Conservation (phyloP, 805 yeast species). For the Saccharomycopsis selenospora region DNA sequence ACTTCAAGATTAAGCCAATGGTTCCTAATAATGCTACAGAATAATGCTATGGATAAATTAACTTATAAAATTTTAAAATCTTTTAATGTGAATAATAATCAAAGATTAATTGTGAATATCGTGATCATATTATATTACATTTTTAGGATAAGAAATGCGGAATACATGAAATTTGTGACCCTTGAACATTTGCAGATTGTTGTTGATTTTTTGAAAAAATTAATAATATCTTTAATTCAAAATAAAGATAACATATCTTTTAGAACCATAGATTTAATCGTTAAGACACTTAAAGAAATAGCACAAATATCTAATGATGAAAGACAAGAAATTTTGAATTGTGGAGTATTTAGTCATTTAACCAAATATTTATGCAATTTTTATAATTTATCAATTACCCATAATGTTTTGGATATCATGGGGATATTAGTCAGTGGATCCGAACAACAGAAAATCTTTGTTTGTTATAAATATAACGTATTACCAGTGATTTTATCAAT, state of each 20-base stretch:
- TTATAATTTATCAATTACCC: background rate
- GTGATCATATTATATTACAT: background rate
- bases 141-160: background rate
- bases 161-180: background rate
- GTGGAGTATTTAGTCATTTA: constrained; percentile 10
- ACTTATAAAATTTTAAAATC: background rate
- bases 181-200: background rate
- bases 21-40: constrained; percentile 27
- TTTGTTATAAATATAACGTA: constrained; percentile 17
- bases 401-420: background rate
- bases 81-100: background rate
- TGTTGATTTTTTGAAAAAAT: constrained; percentile 10
- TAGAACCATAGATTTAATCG: constrained; percentile 12
- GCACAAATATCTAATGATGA: constrained; percentile 11
- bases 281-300: constrained; percentile 9
- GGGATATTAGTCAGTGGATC: background rate
- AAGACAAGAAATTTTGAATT: constrained; percentile 12
- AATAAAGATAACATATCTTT: constrained; percentile 12
- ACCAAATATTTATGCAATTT: background rate
- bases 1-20: constrained; percentile 31
- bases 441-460: constrained; percentile 12
- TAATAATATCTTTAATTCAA: constrained; percentile 6
- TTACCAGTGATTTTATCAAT: constrained; percentile 14
- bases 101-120: background rate
- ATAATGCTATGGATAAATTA: background rate